A percentile compares a stretch with the other conserved stretches of the same genome.
phyloP scores from a whole-genome alignment of 768 basidiomycete species.

The Udeniomyces megalosporus region DNA sequence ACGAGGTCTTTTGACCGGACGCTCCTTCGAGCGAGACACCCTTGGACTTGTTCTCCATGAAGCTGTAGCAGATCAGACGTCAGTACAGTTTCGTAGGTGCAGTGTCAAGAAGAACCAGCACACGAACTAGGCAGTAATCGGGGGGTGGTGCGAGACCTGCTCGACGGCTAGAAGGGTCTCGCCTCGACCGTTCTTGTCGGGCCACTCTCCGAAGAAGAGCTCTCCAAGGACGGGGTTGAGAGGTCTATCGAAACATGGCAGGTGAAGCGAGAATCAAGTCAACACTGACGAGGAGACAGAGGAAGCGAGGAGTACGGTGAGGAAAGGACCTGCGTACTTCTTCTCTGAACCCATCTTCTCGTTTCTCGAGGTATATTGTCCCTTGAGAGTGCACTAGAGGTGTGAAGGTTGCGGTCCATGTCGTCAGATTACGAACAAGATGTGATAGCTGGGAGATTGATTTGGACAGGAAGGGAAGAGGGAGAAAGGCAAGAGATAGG shows the following conservation, averaged over 20 bases:
- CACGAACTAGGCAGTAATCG: slow-evolving; percentile 30
- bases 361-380: slow-evolving; percentile 75
- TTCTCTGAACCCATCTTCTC: slow-evolving; percentile 95
- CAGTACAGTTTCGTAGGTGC: no score
- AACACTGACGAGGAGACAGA: background rate
- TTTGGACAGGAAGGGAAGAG: no score
- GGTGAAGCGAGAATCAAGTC: background rate
- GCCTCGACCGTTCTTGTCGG: slow-evolving; percentile 54
- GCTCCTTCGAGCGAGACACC: slow-evolving; percentile 66
- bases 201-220: slow-evolving; percentile 80
- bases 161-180: slow-evolving; percentile 71
- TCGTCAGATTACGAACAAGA: no score
- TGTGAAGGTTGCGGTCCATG: no score
- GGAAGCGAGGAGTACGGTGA: no score
- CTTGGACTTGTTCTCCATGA: slow-evolving; percentile 64
- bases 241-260: background rate
- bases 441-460: no score
- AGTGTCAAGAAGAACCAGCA: background rate
- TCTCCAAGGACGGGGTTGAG: slow-evolving; percentile 77
- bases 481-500: background rate
- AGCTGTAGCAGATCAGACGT: slow-evolving; percentile 23
- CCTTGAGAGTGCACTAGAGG: slow-evolving; percentile 67
- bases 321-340: no score
- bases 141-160: slow-evolving; percentile 70
- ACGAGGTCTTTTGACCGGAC: slow-evolving; percentile 74